Percentiles rank a stretch among this genome's conserved stretches.
phyloP scores from a whole-genome alignment of 1,284 basidiomycete genomes.

The Termitomyces sp. region DNA sequence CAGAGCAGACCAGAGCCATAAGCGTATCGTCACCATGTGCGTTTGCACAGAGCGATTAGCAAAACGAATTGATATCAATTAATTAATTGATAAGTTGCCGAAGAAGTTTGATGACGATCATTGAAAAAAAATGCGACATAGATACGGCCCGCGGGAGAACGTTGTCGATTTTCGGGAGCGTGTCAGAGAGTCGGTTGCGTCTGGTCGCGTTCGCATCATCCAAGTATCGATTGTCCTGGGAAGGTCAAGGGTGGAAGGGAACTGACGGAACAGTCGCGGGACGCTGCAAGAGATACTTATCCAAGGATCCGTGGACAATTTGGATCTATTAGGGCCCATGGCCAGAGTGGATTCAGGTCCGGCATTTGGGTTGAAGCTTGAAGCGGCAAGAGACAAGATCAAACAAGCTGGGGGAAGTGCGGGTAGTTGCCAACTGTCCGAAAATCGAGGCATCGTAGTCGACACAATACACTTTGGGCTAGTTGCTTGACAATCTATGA shows the following conservation, averaged over 20 bases:
- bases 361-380: not conserved
- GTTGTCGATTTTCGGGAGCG: not conserved
- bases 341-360: not conserved
- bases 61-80: no score
- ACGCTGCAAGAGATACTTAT: not conserved
- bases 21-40: not conserved
- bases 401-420: not conserved
- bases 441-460: slow-evolving; percentile 3
- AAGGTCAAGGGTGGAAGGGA: not conserved
- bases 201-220: not conserved
- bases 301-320: slow-evolving; percentile 1
- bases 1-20: not conserved
- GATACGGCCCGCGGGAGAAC: not conserved
- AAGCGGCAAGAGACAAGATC: not conserved
- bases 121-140: not conserved
- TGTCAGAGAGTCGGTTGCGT: not conserved
- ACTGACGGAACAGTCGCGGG: not conserved
- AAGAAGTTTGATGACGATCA: slow-evolving; percentile 5
- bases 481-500: not conserved
- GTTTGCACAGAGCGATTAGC: not conserved
- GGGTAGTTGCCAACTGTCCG: not conserved
- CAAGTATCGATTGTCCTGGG: not conserved
- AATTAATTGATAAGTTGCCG: not conserved
- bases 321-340: no score
- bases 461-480: not conserved